phyloP scores from a whole-genome alignment of 148 eudicot genomes.

The Rhododendron williamsianum region DNA sequence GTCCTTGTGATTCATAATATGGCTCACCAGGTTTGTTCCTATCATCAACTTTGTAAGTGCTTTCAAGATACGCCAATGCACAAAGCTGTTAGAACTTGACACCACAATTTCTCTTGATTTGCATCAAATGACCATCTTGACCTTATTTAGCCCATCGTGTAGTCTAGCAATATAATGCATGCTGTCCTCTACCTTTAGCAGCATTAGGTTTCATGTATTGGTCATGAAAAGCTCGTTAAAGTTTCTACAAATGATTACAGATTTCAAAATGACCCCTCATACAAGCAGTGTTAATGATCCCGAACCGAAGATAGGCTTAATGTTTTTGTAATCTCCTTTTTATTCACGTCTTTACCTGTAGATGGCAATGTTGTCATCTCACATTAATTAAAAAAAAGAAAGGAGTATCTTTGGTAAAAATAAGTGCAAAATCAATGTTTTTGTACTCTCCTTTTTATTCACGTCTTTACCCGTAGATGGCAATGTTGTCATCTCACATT shows the following conservation, averaged over 20 bases:
- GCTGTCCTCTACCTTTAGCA: not conserved
- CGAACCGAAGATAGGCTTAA: not conserved
- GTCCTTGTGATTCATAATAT: constrained; percentile 92
- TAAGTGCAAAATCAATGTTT: not conserved
- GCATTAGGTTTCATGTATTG: not conserved
- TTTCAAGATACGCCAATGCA: not conserved
- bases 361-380: not conserved
- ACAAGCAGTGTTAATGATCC: not conserved
- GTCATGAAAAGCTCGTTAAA: not conserved
- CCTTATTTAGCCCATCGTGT: not conserved
- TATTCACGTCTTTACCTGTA: not conserved
- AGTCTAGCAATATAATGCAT: not conserved
- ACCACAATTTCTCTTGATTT: not conserved
- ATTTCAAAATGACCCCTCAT: not conserved
- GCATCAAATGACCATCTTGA: not conserved
- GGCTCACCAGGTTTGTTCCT: constrained; percentile 82
- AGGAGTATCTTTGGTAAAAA: not conserved
- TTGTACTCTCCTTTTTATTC: too few relatives aligned
- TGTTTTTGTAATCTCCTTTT: not conserved
- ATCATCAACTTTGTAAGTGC: not conserved
- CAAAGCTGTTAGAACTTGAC: not conserved
- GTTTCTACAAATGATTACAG: not conserved
- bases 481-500: too few relatives aligned
- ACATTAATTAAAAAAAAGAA: not conserved
- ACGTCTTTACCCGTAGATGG: too few relatives aligned